Evolutionary conservation across 2,329 filamentous ascomycete species (phyloP), one percentile per base, ranked within the genome.

Genomic region (Claviceps quebecensis): DNA sequence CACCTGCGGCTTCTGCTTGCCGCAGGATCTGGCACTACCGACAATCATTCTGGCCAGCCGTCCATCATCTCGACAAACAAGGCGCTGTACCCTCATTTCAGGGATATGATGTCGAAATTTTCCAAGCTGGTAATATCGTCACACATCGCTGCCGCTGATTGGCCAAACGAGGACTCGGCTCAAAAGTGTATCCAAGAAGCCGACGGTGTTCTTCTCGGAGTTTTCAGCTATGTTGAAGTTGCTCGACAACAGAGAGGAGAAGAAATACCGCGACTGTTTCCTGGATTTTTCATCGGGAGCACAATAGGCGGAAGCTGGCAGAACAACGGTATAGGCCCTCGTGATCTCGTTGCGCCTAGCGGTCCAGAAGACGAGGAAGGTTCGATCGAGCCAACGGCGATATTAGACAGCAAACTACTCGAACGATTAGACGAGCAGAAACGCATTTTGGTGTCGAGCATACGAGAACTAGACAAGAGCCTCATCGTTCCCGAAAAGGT

Each of bases 61-160:
- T 97, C 93, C n/a, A 96, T 98, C 61, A 98, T 98, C 54, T 96
- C 90, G 6, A 94, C 88, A 5, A 98, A 98, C 73, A 97, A 97
- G 67, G 87, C 89, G 0, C 73, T 98, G 16, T 97, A 97, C 63
- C 93, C 93, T 23, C 90, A 97, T 67, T 98, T 98, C 69, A 78
- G 93, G 50, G 93, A 97, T 64, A 97, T 97, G 83, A 98, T 98
- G 93, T 97, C 93, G 45, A 90, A 95, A 60, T 98, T 98, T 66
- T 97, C 93, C n/a, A 98, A 98, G 67, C 76, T 98, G 9, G 93
- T 98, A 45, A 83, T 98, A 47, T 98, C 93, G 2, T 97, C 93
- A 14, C 93, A 98, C 64, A 96, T 98, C 64, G 93, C 93, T 40
- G 89, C 91, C 5, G 87, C 91, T 37, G 93, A 98, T 69, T 97